A percentile compares a stretch with the other conserved stretches of the same genome.
Conservation (phyloP, 257 asterid genomes). For the Plectranthus barbatus region DNA sequence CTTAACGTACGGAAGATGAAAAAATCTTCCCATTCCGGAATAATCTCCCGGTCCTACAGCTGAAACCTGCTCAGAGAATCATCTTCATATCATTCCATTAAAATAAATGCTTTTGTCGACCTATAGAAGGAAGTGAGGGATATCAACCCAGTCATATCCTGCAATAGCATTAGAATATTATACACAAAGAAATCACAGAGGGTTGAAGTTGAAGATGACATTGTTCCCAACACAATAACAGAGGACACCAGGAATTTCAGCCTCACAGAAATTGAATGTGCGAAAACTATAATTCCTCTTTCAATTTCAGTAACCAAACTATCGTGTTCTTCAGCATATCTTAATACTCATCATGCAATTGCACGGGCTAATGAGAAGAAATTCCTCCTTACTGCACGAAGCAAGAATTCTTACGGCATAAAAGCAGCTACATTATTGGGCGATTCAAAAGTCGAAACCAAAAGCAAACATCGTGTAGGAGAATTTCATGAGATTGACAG, state of each 20-base stretch:
- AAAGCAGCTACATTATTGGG: background rate
- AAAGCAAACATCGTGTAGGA: background rate
- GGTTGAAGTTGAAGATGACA: too few relatives aligned
- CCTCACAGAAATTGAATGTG: background rate
- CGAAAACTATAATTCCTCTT: background rate
- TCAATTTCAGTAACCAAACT: background rate
- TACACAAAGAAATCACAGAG: too few relatives aligned
- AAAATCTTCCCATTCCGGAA: conserved; percentile 34
- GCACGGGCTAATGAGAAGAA: too few relatives aligned
- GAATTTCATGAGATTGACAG: background rate
- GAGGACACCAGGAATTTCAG: background rate
- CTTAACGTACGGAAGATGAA: conserved; percentile 23
- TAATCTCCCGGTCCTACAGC: background rate
- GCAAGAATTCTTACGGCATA: background rate
- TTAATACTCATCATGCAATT: too few relatives aligned
- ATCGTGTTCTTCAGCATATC: background rate
- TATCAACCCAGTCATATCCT: background rate
- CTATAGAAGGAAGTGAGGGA: too few relatives aligned
- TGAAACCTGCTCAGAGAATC: conserved; percentile 14
- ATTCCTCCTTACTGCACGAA: too few relatives aligned
- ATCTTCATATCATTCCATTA: conserved; percentile 16
- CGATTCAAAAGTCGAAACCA: background rate
- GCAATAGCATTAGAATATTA: background rate
- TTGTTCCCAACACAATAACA: too few relatives aligned
- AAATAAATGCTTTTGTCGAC: too few relatives aligned